phyloP scores from a whole-genome alignment of 73 alveolate species.

The Paramecium sexaurelia region DNA sequence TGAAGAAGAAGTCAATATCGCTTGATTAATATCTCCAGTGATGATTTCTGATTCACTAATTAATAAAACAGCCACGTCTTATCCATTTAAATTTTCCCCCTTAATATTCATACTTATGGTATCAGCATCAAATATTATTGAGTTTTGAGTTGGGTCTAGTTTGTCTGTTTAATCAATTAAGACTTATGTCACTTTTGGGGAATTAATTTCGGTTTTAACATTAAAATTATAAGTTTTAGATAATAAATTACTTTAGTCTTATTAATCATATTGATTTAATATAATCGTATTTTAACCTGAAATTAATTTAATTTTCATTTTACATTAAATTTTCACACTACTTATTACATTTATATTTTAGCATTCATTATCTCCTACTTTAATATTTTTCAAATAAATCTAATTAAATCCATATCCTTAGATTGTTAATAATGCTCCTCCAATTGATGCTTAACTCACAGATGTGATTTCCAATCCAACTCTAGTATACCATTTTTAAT shows the following conservation, averaged over 20 bases:
- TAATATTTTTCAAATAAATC: not conserved
- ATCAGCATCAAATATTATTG: not conserved
- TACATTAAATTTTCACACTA: not conserved
- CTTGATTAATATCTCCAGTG: constrained; percentile 56
- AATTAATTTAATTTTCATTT: not conserved
- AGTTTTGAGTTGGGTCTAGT: not conserved
- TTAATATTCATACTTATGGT: not conserved
- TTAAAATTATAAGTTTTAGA: not conserved
- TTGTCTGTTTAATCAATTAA: not conserved
- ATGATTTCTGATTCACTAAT: not conserved
- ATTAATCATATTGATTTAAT: not conserved
- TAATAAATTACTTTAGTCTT: not conserved
- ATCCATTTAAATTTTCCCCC: not conserved
- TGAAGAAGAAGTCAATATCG: constrained; percentile 83
- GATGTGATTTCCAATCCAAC: not conserved
- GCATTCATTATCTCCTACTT: not conserved
- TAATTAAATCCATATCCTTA: not conserved
- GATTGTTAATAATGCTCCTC: not conserved
- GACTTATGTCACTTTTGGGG: not conserved
- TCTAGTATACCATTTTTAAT: not conserved
- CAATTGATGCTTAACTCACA: not conserved
- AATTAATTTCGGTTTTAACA: not conserved
- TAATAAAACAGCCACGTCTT: not conserved
- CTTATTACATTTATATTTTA: not conserved
- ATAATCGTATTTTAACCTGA: not conserved